These are phyloP conservation scores for Penicillium tannophilum DNA, from an alignment of 495 filamentous ascomycete species.

Conservation along the genomic window DNA sequence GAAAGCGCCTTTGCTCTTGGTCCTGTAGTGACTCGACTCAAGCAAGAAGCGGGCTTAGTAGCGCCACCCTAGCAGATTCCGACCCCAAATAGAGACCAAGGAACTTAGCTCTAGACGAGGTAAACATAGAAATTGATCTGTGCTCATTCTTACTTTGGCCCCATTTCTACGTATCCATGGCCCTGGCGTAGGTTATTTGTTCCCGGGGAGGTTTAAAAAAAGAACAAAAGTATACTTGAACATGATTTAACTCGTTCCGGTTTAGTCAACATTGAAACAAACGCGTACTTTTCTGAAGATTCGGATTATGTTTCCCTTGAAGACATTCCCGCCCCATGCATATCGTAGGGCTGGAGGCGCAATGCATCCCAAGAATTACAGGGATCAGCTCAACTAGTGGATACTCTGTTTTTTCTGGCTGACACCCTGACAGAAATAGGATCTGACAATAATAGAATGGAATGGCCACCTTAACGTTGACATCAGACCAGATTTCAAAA, in stretches of 20 bases:
- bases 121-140: conserved; percentile 8
- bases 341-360: not conserved
- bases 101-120: not conserved
- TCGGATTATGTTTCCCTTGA: not conserved
- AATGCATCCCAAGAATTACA: not conserved
- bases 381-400: not conserved
- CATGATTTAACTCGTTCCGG: not conserved
- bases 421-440: not conserved
- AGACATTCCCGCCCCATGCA: not conserved
- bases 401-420: not conserved
- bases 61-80: conserved; percentile 13
- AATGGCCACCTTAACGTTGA: too few species aligned
- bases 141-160: conserved; percentile 4
- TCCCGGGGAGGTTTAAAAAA: not conserved
- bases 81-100: conserved; percentile 1
- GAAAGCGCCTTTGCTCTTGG: conserved; percentile 53
- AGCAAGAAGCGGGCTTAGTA: conserved; percentile 47
- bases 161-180: not conserved
- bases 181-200: not conserved
- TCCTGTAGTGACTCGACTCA: conserved; percentile 53
- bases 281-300: not conserved
- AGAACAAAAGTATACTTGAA: not conserved
- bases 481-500: too few species aligned
- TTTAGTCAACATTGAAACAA: not conserved
- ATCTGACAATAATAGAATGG: not conserved